Percentiles rank a stretch among this genome's conserved stretches.
These are phyloP conservation scores for Neurospora sp. DNA, from an alignment of 495 filamentous ascomycete species.

Conservation along the genomic window DNA sequence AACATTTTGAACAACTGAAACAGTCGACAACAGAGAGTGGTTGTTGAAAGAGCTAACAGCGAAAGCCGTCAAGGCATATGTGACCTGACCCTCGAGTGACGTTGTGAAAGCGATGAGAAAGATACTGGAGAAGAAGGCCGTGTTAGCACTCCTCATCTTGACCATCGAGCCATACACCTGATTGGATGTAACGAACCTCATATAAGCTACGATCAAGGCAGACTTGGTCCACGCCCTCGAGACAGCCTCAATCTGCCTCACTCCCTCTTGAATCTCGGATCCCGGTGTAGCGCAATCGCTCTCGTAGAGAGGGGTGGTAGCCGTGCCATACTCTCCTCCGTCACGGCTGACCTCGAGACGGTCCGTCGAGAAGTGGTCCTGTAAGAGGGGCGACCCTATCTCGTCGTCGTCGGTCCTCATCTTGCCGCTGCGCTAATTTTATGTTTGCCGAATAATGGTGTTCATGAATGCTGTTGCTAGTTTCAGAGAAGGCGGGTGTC, in stretches of 20 bases:
- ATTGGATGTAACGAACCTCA: constrained; percentile 19
- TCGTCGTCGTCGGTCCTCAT: constrained; percentile 4
- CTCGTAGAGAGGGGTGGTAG: background rate
- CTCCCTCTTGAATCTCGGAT: constrained; percentile 27
- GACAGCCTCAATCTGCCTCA: constrained; percentile 37
- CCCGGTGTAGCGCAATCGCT: background rate
- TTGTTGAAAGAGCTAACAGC: constrained; percentile 45
- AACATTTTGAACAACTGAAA: constrained; percentile 45
- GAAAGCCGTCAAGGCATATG: constrained; percentile 33
- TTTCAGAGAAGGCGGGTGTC: background rate
- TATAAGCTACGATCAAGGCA: constrained; percentile 35
- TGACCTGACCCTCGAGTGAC: constrained; percentile 38
- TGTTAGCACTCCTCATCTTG: background rate
- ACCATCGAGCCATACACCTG: background rate
- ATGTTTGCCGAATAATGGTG: background rate
- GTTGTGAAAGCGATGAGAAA: constrained; percentile 37
- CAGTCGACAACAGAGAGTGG: constrained; percentile 49
- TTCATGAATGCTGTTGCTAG: background rate
- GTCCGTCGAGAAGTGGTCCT: background rate
- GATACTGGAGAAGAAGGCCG: constrained; percentile 9
- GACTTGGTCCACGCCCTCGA: constrained; percentile 37
- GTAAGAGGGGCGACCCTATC: constrained; percentile 1
- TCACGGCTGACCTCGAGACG: background rate
- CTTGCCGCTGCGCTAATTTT: background rate
- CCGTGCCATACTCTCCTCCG: background rate